A percentile compares a stretch with the other conserved stretches of the same genome.
phyloP scores from a whole-genome alignment of 2,329 filamentous ascomycete genomes.

The Pseudogymnoascus sp. region DNA sequence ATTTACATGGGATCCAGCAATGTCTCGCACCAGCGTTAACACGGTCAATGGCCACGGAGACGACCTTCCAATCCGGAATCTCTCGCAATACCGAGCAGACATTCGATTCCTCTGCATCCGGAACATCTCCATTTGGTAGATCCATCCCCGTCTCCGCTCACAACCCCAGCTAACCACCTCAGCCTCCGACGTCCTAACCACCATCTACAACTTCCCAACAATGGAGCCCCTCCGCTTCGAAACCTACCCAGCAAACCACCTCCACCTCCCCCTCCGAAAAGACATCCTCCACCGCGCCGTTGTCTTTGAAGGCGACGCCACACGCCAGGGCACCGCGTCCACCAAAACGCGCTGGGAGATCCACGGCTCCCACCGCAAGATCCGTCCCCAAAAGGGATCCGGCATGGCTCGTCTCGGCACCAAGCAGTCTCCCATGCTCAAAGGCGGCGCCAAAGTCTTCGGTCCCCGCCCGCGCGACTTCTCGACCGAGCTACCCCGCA shows the following conservation, averaged over 20 bases:
- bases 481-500: slow-evolving; percentile 68
- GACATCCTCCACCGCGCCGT: slow-evolving; percentile 91
- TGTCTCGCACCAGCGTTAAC: slow-evolving; percentile 31
- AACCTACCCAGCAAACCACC: slow-evolving; percentile 71
- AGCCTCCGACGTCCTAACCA: slow-evolving; percentile 65
- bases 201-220: slow-evolving; percentile 81
- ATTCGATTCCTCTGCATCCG: background rate
- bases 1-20: slow-evolving; percentile 29
- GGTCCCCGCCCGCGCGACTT: slow-evolving; percentile 94
- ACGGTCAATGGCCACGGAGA: slow-evolving; percentile 42
- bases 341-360: slow-evolving; percentile 78
- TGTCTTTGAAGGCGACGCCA: slow-evolving; percentile 82
- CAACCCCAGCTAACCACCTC: background rate
- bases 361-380: slow-evolving; percentile 72
- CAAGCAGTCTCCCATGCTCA: slow-evolving; percentile 71
- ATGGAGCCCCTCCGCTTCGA: slow-evolving; percentile 76
- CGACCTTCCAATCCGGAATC: slow-evolving; percentile 22
- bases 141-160: slow-evolving; percentile 17
- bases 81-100: slow-evolving; percentile 5
- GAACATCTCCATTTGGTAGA: background rate
- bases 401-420: slow-evolving; percentile 72
- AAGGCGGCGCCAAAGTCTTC: slow-evolving; percentile 78
- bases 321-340: slow-evolving; percentile 77
- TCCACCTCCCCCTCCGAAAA: slow-evolving; percentile 76
- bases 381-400: slow-evolving; percentile 78